These are phyloP conservation scores for Apiospora rasikravindrae DNA, from an alignment of 2,329 filamentous ascomycete species.

Conservation along the genomic window DNA sequence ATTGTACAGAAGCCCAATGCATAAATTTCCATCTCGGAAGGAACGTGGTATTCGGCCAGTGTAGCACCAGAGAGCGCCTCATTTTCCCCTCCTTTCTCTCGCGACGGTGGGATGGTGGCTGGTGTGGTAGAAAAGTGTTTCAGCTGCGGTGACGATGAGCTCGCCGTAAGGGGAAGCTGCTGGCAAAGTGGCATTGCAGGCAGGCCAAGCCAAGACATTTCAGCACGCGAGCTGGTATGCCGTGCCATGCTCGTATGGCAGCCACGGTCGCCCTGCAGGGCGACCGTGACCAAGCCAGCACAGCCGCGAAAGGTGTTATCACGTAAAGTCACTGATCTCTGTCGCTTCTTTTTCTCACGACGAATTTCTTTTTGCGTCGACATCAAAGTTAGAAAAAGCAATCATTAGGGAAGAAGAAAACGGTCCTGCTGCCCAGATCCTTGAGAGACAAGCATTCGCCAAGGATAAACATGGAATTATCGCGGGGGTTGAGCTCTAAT, in stretches of 20 bases:
- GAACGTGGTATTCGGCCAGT: not conserved
- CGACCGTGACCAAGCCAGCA: not conserved
- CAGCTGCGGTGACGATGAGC: not conserved
- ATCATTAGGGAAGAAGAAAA: not conserved
- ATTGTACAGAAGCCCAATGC: not conserved
- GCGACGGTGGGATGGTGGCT: not conserved
- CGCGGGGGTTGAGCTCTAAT: not conserved
- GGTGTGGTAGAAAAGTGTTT: not conserved
- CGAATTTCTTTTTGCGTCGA: not conserved
- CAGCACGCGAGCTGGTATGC: not conserved
- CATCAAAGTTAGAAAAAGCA: not conserved
- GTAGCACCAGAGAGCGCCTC: not conserved
- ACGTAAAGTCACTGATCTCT: not conserved
- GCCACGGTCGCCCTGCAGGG: not conserved
- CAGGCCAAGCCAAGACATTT: not conserved
- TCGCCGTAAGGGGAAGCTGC: conserved; percentile 9
- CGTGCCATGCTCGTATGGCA: not conserved
- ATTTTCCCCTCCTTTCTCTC: not conserved
- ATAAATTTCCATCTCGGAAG: not conserved
- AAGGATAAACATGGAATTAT: not conserved
- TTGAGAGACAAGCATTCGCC: not conserved
- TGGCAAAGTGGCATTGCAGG: not conserved
- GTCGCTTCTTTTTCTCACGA: not conserved
- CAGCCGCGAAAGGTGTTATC: too few relatives aligned
- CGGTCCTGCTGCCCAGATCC: not conserved